Percentiles rank a stretch among this genome's conserved stretches.
Evolutionary conservation across 73 alveolate species (phyloP).

Genomic region (Symbiodinium pilosum): DNA sequence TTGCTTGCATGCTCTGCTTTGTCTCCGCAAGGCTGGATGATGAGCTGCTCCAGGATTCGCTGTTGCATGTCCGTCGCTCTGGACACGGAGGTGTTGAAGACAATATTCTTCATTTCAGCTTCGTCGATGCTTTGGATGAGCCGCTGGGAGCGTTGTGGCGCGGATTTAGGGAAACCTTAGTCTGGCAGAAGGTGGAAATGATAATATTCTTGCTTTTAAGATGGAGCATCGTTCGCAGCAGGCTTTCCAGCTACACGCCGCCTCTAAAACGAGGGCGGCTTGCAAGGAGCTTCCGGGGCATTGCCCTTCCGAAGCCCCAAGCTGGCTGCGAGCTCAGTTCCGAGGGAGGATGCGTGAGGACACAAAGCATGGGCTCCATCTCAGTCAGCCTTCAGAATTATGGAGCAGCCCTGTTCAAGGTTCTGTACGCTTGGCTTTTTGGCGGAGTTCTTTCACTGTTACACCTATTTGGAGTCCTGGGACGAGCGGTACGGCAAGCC

Average conservation of each 20-base stretch:
- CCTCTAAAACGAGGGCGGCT: neutral
- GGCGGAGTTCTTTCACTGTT: constrained; percentile 77
- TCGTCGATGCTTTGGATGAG: constrained; percentile 66
- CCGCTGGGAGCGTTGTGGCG: constrained; percentile 61
- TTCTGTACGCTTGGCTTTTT: constrained; percentile 51
- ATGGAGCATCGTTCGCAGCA: neutral
- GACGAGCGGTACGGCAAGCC: no score
- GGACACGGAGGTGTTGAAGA: constrained; percentile 72
- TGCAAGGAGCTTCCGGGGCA: constrained; percentile 25
- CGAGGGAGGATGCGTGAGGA: neutral
- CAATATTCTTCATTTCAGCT: constrained; percentile 73
- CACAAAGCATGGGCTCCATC: neutral
- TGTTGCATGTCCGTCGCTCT: constrained; percentile 27
- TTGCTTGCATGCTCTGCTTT: neutral
- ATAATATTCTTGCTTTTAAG: neutral
- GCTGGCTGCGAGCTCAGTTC: neutral
- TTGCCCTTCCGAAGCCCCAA: constrained; percentile 24
- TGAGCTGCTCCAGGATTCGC: constrained; percentile 55
- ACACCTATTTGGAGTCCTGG: constrained; percentile 7
- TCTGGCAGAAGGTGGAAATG: neutral
- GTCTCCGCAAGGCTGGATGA: constrained; percentile 16
- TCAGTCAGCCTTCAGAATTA: neutral
- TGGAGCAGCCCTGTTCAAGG: constrained; percentile 3
- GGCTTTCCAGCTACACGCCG: constrained; percentile 63
- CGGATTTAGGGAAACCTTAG: neutral